Evolutionary conservation across 1,139 yeast species (phyloP), one percentile per base, ranked within the genome.

Genomic region (Taiozyma onychis): DNA sequence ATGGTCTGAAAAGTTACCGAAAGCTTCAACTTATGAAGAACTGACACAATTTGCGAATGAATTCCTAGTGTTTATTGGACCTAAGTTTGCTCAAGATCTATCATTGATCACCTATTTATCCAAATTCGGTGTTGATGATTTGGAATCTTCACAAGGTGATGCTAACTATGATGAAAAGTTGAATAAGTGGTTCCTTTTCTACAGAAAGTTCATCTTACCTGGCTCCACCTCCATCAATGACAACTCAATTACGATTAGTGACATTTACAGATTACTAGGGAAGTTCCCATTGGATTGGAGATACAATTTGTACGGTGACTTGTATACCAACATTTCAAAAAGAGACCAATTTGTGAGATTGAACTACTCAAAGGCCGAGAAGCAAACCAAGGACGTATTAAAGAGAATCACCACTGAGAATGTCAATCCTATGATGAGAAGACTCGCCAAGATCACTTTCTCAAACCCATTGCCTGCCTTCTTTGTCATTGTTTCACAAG

Each of bases 351-450:
- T 74, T 22, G 73, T 89, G 6, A 85, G 84, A 57, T 71, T 83
- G 44, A 84, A 88, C 10, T 80, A 81, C 48, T 78, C 81, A 26
- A 78, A 73, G 52, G 88, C 96, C 0, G 96, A 87, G 64, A 89
- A 88, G 62, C 81, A 85, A 39, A 88, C 97, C 1, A 90, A 86
- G 62, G 85, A 84, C 60, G 78, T 86, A 2, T 71, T 95, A 56
- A 91, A 93, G 63, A 75, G 98, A 49, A 74, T 95, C 18, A 88
- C 97, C n/a, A 87, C 86, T 52, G 93, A 88, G 55, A 91, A 89
- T 56, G 85, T 88, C 2, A 75, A 78, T 39, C 81, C 83, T 26
- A 85, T 88, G 79, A 86, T 88, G 79, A 76, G 95, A 56, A 76
- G 83, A 51, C 72, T 93, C 37, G 87, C 96, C 0, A 84, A 85